Base-by-base conservation (phyloP, 805 yeast species). In the Starmerella bombi region DNA sequence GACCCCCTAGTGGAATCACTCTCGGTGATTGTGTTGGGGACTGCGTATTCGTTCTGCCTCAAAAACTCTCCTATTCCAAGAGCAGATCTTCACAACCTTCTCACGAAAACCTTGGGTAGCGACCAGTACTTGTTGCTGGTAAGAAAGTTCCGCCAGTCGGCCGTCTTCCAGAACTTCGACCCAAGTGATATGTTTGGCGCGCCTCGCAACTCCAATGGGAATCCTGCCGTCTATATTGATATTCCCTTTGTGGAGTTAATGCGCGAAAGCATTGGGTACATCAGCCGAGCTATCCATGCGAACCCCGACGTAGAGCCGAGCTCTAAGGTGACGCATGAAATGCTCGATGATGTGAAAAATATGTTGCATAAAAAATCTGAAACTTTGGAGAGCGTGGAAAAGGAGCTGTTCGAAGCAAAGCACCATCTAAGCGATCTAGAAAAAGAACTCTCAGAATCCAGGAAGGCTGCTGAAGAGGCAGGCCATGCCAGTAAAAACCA, bases 221-320 rank as follows among this genome's bases (percentile, higher is more conserved):
- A 88, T 32, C 98, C 97, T 0, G 73, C 75, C 43, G 80, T 88
- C 1, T 84, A 71, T 52, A 79, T 91, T 54, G 78, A 77, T 43
- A 56, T 70, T 0, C 60, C 67, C 2, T 83, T 83, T 55, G 75
- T 81, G 3, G 63, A 62, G 3, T 61, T 85, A 38, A 62, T 91
- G 32, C 75, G 75, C 46, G 91, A 80, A 2, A 80, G 83, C 51
- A 74, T 70, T 46, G 59, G 66, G 23, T 67, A 95, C 43, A 72
- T 91, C 21, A 71, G 70, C 46, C 69, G 75, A 34, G 77, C 94
- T 0, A 60, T 88, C 27, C 75, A 75, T 27, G 79, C 75, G 46
- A 83, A 76, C 51, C 94, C 97, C 0, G 62, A 67, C 5, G 57
- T 70, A 33, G 93, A 82, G 51, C 93, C 96, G 0, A 65, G 68